A percentile compares a stretch with the other conserved stretches of the same genome.
Conservation (phyloP, 2,329 filamentous ascomycete species). For the Clonostachys sp. region DNA sequence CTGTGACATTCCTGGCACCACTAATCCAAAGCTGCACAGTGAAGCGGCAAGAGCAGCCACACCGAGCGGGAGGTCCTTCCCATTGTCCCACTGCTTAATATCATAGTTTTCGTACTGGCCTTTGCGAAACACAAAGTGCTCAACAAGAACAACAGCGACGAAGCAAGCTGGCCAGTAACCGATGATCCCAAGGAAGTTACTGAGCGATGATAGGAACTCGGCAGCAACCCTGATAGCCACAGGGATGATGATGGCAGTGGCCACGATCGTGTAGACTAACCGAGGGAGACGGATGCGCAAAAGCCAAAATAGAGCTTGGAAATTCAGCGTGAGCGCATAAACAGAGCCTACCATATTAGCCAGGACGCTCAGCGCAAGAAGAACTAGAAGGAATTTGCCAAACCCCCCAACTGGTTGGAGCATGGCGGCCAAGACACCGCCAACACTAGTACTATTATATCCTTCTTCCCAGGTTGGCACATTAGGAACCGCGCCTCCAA, state of each 20-base stretch:
- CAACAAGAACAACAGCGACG: slow-evolving; percentile 40
- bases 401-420: slow-evolving; percentile 52
- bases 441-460: slow-evolving; percentile 47
- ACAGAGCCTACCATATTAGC: slow-evolving; percentile 56
- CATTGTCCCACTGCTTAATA: slow-evolving; percentile 40
- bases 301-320: slow-evolving; percentile 55
- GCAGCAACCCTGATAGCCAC: slow-evolving; percentile 45
- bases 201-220: slow-evolving; percentile 51
- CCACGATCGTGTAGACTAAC: slow-evolving; percentile 51
- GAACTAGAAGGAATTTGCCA: slow-evolving; percentile 56
- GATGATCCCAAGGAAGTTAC: slow-evolving; percentile 52
- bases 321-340: slow-evolving; percentile 60
- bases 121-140: slow-evolving; percentile 43
- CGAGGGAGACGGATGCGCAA: slow-evolving; percentile 51
- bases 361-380: slow-evolving; percentile 53
- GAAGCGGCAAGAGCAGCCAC: slow-evolving; percentile 40
- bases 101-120: slow-evolving; percentile 33
- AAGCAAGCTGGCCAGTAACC: slow-evolving; percentile 56
- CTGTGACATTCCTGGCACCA: slow-evolving; percentile 56
- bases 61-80: slow-evolving; percentile 36
- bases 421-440: slow-evolving; percentile 57
- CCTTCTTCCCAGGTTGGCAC: slow-evolving; percentile 47
- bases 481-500: slow-evolving; percentile 53
- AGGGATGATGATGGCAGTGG: slow-evolving; percentile 54
- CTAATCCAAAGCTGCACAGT: slow-evolving; percentile 38